phyloP scores from a whole-genome alignment of 805 yeast genomes.

The Scheffersomyces spartinae region DNA sequence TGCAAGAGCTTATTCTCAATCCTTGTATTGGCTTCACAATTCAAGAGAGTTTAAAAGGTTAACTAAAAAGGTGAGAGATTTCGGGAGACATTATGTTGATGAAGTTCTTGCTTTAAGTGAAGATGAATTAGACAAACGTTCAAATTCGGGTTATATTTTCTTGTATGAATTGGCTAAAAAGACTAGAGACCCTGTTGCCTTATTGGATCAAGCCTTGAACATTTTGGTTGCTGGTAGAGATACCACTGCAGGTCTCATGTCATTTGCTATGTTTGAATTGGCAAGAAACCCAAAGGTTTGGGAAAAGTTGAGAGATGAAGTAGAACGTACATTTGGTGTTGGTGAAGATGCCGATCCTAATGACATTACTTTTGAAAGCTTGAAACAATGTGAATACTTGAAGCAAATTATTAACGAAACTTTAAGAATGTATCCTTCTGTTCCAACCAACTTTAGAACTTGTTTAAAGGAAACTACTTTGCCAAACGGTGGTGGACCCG shows the following conservation, averaged over 20 bases:
- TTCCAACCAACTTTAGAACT: constrained; percentile 12
- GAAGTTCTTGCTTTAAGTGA: constrained; percentile 6
- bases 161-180: constrained; percentile 28
- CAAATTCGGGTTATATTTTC: constrained; percentile 26
- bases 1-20: constrained; percentile 17
- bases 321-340: constrained; percentile 17
- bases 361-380: constrained; percentile 23
- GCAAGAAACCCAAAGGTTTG: constrained; percentile 21
- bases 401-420: constrained; percentile 24
- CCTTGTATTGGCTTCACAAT: constrained; percentile 12
- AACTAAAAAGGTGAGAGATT: constrained; percentile 8
- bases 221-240: constrained; percentile 32
- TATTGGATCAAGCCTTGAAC: constrained; percentile 28
- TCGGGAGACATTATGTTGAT: constrained; percentile 8
- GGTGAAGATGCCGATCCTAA: constrained; percentile 17
- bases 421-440: constrained; percentile 24
- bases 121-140: too few relatives aligned
- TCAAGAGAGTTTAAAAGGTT: constrained; percentile 6
- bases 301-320: constrained; percentile 18
- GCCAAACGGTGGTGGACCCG: constrained; percentile 17
- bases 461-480: constrained; percentile 12
- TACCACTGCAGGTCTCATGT: constrained; percentile 29
- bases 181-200: constrained; percentile 21
- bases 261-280: constrained; percentile 22
- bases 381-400: constrained; percentile 27